These are phyloP conservation scores for Cercospora berteroae DNA, from an alignment of 2,329 filamentous ascomycete species.

Conservation along the genomic window DNA sequence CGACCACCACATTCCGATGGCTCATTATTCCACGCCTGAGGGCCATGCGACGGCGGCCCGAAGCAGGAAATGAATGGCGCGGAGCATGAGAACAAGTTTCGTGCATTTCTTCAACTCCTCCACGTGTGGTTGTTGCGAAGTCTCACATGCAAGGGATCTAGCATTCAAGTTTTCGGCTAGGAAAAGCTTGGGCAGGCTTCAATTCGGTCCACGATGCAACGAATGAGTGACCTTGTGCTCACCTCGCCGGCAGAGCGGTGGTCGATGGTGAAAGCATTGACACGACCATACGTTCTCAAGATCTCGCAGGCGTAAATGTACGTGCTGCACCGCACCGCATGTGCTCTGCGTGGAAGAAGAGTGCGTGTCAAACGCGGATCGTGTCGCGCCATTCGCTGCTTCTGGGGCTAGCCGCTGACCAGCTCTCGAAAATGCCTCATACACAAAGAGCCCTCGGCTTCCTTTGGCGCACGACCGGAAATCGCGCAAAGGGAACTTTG, in stretches of 20 bases:
- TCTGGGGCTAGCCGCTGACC: slow-evolving; percentile 3
- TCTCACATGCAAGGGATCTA: background rate
- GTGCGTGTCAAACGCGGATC: background rate
- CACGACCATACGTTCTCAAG: background rate
- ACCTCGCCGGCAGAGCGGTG: background rate
- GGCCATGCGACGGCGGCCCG: background rate
- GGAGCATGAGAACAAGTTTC: background rate
- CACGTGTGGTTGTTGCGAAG: background rate
- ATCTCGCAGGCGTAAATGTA: background rate
- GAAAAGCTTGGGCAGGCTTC: background rate
- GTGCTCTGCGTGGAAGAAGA: background rate
- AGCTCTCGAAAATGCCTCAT: slow-evolving; percentile 17
- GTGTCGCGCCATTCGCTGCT: slow-evolving; percentile 1
- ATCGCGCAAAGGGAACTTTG: slow-evolving; percentile 5
- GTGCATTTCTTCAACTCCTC: background rate
- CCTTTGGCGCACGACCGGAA: slow-evolving; percentile 2
- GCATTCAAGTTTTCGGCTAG: background rate
- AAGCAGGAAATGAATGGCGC: background rate
- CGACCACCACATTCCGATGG: background rate
- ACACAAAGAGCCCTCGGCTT: background rate
- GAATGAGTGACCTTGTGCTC: background rate
- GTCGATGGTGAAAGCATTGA: background rate
- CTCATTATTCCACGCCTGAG: background rate
- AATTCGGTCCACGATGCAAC: background rate
- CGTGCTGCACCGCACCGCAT: background rate